Evolutionary conservation across 345 rosid genomes (phyloP), one percentile per base, ranked within the genome.

Genomic region (Arabis alpina): DNA sequence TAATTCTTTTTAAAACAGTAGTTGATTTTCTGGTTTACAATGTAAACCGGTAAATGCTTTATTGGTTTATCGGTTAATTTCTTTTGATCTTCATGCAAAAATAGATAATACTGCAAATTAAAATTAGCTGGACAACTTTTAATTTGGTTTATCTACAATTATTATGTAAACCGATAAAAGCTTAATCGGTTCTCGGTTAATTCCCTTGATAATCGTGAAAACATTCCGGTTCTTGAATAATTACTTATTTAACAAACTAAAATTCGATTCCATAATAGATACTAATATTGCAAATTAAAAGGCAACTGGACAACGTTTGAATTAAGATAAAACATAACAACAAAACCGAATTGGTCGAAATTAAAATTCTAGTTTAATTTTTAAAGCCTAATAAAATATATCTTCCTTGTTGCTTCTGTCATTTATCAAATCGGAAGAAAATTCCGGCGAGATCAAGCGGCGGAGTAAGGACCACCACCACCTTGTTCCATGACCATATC

Each of bases 381-480:
- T 8, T 36, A 7, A 8, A 27, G 28, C 49, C 36, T 57, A n/a
- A 16, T 19, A 44, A 62, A 15, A 5, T 8, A 13, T 6, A 10
- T 2, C 15, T 2, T 15, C 10, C 1, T 36, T 12, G 16, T 44
- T 25, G 64, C 41, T 5, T 4, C 3, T 11, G 15, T 19, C 23
- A 0, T 19, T 19, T 15, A 68, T 7, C 40, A 48, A 36, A 37
- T 57, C 54, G 34, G 49, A 10, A 68, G 57, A 36, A 10, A 10
- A 24, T 10, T 61, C 70, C 57, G 66, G 44, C 53, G 60, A 73
- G 53, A 27, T 57, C 10, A 73, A 42, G 25, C 11, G 43, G 36
- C 7, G 43, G 47, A 3, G 13, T 8, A 39, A 64, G 70, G 70
- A 50, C 58, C 70, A 42, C 71, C 77, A 65, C 77, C 77, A 13